Conservation (phyloP, 2,329 filamentous ascomycete species). For the Leptosphaerulina australis region DNA sequence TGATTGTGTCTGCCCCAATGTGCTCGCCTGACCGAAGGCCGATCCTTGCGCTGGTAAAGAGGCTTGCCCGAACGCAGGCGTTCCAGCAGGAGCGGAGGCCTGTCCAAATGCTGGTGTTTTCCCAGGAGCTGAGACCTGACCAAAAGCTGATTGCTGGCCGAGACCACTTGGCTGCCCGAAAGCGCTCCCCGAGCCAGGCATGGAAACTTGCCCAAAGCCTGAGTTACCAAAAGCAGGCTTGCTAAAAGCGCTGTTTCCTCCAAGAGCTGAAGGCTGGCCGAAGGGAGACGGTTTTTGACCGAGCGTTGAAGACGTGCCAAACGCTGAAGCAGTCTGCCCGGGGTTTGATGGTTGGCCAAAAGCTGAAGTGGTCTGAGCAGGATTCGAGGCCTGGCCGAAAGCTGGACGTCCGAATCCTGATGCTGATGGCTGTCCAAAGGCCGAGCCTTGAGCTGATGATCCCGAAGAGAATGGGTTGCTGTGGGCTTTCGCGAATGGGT, state of each 20-base stretch:
- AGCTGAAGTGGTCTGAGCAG: conserved; percentile 41
- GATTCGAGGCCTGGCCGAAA: conserved; percentile 47
- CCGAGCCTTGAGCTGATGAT: conserved; percentile 28
- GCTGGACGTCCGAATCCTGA: conserved; percentile 43
- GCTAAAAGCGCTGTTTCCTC: conserved; percentile 46
- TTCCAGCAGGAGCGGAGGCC: conserved; percentile 34
- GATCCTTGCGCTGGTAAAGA: conserved; percentile 37
- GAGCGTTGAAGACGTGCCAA: conserved; percentile 49
- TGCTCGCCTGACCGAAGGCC: conserved; percentile 42
- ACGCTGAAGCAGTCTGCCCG: conserved; percentile 36
- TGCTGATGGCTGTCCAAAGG: conserved; percentile 50
- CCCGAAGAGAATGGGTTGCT: conserved; percentile 39
- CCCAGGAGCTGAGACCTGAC: conserved; percentile 40
- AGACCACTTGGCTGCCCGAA: conserved; percentile 25
- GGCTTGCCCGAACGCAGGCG: conserved; percentile 45
- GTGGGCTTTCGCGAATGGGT: conserved; percentile 36
- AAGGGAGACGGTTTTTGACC: conserved; percentile 45
- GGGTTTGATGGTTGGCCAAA: conserved; percentile 52
- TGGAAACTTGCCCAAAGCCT: conserved; percentile 51
- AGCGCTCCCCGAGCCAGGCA: conserved; percentile 29
- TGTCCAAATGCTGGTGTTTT: conserved; percentile 48
- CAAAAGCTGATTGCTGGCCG: conserved; percentile 42
- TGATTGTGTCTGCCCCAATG: conserved; percentile 29
- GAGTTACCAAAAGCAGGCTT: conserved; percentile 35
- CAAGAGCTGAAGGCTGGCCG: conserved; percentile 47